phyloP scores from a whole-genome alignment of 768 basidiomycete genomes.

The Asterophora parasitica region DNA sequence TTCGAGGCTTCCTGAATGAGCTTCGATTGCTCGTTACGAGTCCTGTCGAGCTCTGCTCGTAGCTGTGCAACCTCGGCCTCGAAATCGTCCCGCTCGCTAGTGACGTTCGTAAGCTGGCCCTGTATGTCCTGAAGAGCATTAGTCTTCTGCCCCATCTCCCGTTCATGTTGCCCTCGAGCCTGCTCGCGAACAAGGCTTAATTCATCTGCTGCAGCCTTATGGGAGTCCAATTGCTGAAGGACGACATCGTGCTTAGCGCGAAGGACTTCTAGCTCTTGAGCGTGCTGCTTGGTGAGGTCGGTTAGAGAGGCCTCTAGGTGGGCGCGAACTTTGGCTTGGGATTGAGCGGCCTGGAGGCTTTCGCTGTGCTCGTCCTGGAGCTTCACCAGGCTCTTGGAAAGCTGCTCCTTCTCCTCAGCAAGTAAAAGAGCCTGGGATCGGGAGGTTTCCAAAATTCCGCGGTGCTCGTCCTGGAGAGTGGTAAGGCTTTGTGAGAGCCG shows the following conservation, averaged over 20 bases:
- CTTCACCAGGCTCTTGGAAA: not conserved
- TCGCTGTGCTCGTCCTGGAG: constrained; percentile 6
- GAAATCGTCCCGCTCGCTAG: constrained; percentile 41
- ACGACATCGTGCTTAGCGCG: constrained; percentile 46
- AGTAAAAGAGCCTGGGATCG: constrained; percentile 2
- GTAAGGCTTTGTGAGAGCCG: not conserved
- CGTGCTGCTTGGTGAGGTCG: constrained; percentile 45
- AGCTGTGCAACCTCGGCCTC: constrained; percentile 45
- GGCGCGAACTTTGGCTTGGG: constrained; percentile 20
- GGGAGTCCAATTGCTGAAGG: constrained; percentile 53
- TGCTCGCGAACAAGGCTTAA: constrained; percentile 44
- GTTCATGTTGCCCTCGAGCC: constrained; percentile 37
- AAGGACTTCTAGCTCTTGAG: constrained; percentile 42
- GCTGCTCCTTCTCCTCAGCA: constrained; percentile 1
- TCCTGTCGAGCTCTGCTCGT: constrained; percentile 54
- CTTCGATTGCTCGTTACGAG: constrained; percentile 53
- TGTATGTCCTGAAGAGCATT: constrained; percentile 43
- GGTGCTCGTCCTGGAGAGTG: constrained; percentile 9
- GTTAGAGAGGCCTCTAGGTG: constrained; percentile 39
- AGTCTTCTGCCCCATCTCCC: constrained; percentile 47
- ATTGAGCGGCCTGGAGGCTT: constrained; percentile 1
- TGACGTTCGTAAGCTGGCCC: constrained; percentile 41
- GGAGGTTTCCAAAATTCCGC: not conserved
- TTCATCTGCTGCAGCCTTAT: constrained; percentile 49
- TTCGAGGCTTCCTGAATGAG: constrained; percentile 70